phyloP scores from a whole-genome alignment of 345 rosid species.

The Microthlaspi erraticum region DNA sequence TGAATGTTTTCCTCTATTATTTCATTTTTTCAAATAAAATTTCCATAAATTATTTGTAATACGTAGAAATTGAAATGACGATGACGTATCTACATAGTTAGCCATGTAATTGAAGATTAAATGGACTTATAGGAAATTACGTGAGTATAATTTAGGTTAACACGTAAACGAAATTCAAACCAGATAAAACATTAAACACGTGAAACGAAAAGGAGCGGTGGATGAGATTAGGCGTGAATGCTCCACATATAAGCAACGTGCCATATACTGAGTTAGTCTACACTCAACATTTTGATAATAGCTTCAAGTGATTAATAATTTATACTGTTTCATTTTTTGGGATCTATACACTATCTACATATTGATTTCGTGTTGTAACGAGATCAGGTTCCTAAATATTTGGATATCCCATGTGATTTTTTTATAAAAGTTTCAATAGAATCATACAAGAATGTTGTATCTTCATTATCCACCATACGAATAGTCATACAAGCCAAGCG shows the following conservation, averaged over 20 bases:
- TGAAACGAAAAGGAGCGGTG: background rate
- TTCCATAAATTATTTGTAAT: too few relatives aligned
- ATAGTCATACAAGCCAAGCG: slow-evolving; percentile 9
- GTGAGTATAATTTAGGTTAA: background rate
- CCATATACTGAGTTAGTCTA: too few relatives aligned
- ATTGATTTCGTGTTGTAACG: too few relatives aligned
- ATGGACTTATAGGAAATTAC: background rate
- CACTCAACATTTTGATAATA: too few relatives aligned
- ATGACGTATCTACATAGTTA: background rate
- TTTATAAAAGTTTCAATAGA: background rate
- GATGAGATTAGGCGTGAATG: slow-evolving; percentile 16
- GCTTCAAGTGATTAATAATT: too few relatives aligned
- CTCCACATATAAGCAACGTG: slow-evolving; percentile 5
- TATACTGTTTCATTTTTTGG: too few relatives aligned
- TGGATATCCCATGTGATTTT: background rate
- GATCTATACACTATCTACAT: too few relatives aligned
- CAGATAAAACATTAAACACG: too few relatives aligned
- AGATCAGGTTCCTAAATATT: background rate
- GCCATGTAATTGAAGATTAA: background rate
- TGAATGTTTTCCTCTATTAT: too few relatives aligned
- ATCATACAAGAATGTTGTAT: slow-evolving; percentile 2
- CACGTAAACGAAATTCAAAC: background rate
- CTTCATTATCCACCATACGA: slow-evolving; percentile 11
- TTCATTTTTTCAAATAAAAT: too few relatives aligned
- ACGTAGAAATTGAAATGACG: too few relatives aligned